These are phyloP conservation scores for Penicillium coprophilum DNA, from an alignment of 495 filamentous ascomycete species.

Conservation along the genomic window DNA sequence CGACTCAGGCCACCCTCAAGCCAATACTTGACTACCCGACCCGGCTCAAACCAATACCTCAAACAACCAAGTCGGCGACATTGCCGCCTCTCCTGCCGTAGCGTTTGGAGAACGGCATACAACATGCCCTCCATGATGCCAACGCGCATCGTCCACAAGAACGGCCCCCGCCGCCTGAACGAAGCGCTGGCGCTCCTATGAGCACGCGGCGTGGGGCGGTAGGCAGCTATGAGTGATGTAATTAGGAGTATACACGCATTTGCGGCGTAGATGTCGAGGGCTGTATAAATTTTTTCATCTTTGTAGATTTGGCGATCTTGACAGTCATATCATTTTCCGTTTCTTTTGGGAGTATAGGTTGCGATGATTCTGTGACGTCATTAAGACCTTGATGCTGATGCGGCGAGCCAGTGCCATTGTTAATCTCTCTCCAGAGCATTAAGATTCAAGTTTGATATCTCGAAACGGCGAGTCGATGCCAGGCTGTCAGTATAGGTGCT, in stretches of 20 bases:
- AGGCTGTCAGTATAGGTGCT: conserved; percentile 32
- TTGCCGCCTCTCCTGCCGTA: conserved; percentile 41
- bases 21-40: conserved; percentile 43
- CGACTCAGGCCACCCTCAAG: conserved; percentile 9
- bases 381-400: neutral
- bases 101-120: conserved; percentile 67
- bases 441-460: conserved; percentile 20
- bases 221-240: conserved; percentile 43
- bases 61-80: conserved; percentile 24
- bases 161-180: conserved; percentile 64
- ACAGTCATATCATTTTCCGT: neutral
- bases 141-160: conserved; percentile 84
- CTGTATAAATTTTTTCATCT: conserved; percentile 50
- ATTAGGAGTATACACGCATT: conserved; percentile 68
- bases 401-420: too few species aligned
- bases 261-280: conserved; percentile 55
- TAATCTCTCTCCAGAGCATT: too few species aligned
- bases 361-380: neutral
- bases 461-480: conserved; percentile 37
- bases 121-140: conserved; percentile 90
- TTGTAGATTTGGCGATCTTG: neutral
- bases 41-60: conserved; percentile 45
- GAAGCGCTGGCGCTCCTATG: conserved; percentile 90
- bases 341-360: neutral
- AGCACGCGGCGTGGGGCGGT: conserved; percentile 69